phyloP scores from a whole-genome alignment of 1,284 basidiomycete species.

The Ganoderma lingzhi region DNA sequence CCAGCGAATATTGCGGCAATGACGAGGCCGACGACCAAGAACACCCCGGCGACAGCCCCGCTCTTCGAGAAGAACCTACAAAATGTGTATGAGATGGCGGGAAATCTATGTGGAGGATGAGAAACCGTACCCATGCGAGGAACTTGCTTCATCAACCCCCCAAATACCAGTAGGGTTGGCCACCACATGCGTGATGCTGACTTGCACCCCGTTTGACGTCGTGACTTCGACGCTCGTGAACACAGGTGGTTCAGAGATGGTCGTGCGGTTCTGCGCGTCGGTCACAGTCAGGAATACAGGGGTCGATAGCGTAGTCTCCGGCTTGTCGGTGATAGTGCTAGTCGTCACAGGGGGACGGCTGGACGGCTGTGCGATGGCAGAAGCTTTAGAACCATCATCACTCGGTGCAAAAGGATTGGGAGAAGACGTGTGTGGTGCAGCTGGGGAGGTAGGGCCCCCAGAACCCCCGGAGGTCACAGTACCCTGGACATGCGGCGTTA shows the following conservation, averaged over 20 bases:
- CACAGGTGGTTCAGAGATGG: constrained; percentile 50
- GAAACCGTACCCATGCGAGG: constrained; percentile 30
- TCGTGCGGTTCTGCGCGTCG: constrained; percentile 44
- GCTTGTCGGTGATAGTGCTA: constrained; percentile 53
- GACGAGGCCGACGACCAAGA: constrained; percentile 57
- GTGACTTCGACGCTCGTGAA: constrained; percentile 56
- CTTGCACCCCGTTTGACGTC: constrained; percentile 48
- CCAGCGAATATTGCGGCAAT: constrained; percentile 44
- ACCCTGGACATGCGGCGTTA: constrained; percentile 23
- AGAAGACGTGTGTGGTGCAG: background rate
- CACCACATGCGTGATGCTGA: constrained; percentile 56
- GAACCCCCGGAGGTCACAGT: constrained; percentile 16
- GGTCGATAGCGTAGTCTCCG: constrained; percentile 53
- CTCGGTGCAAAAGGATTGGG: constrained; percentile 16
- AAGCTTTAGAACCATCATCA: constrained; percentile 24
- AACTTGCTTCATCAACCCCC: constrained; percentile 26
- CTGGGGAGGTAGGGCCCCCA: background rate
- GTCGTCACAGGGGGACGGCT: constrained; percentile 37
- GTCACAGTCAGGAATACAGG: constrained; percentile 52
- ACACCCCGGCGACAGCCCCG: constrained; percentile 64
- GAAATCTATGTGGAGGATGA: constrained; percentile 15
- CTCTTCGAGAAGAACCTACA: constrained; percentile 61
- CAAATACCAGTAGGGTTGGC: constrained; percentile 54
- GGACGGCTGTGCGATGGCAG: constrained; percentile 32
- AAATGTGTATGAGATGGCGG: background rate